Conservation (phyloP, 2,329 filamentous ascomycete species). For the Passalora sequoiae region DNA sequence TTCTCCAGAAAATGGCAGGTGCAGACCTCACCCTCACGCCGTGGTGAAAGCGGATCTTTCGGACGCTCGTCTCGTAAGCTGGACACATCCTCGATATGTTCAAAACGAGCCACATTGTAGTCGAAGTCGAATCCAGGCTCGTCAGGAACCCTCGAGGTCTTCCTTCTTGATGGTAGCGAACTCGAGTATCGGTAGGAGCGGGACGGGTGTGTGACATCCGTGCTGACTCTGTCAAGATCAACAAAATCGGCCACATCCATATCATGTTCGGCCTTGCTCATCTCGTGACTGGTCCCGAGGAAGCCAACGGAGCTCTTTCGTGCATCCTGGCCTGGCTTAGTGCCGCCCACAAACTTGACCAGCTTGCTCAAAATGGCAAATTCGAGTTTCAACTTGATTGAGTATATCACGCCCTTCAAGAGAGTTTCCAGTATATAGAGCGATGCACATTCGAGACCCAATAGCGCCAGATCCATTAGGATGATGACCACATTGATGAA, state of each 20-base stretch:
- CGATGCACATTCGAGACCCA: constrained; percentile 33
- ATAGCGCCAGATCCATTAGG: constrained; percentile 33
- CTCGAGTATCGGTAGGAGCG: constrained; percentile 7
- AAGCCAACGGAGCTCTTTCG: constrained; percentile 21
- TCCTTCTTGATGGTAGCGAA: constrained; percentile 4
- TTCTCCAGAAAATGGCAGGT: too few species aligned
- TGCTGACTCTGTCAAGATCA: constrained; percentile 15
- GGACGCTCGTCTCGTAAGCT: constrained; percentile 10
- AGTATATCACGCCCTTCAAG: constrained; percentile 36
- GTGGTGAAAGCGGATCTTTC: background rate
- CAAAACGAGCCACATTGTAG: constrained; percentile 18
- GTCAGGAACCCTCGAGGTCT: background rate
- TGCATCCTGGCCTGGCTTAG: constrained; percentile 12
- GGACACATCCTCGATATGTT: constrained; percentile 18
- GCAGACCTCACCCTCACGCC: background rate
- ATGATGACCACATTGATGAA: constrained; percentile 38
- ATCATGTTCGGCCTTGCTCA: constrained; percentile 8
- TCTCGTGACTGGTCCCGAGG: constrained; percentile 12
- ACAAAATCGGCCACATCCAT: constrained; percentile 20
- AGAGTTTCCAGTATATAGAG: constrained; percentile 34
- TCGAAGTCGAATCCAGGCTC: constrained; percentile 6
- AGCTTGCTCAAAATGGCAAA: constrained; percentile 31
- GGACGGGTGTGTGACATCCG: constrained; percentile 19
- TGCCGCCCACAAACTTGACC: constrained; percentile 25
- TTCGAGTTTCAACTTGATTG: constrained; percentile 34